These are phyloP conservation scores for Melocanna baccifera DNA, from an alignment of 176 grass and related monocot genomes.

Conservation along the genomic window DNA sequence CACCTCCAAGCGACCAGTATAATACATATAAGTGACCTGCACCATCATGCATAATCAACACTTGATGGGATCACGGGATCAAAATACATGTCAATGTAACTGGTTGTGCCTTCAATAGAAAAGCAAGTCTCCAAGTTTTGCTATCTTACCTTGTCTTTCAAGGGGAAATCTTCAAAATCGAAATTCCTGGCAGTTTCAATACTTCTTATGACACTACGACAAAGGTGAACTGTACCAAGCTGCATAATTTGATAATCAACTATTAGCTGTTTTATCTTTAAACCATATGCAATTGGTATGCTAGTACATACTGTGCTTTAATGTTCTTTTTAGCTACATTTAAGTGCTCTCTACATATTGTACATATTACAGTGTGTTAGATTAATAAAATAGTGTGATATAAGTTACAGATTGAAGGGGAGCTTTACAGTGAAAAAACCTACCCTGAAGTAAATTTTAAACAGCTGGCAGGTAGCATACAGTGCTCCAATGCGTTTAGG, in stretches of 20 bases:
- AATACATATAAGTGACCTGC: conserved; percentile 99
- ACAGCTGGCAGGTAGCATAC: conserved; percentile 91
- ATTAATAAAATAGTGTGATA: neutral
- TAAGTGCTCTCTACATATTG: neutral
- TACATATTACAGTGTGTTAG: neutral
- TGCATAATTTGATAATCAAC: conserved; percentile 52
- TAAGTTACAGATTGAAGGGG: neutral
- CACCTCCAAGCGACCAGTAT: conserved; percentile 83
- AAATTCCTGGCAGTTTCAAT: conserved; percentile 96
- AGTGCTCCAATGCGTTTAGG: conserved; percentile 90
- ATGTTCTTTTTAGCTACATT: neutral
- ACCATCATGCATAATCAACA: conserved; percentile 26
- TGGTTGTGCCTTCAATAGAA: conserved; percentile 3
- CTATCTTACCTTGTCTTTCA: conserved; percentile 75
- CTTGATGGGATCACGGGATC: neutral
- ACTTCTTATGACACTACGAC: conserved; percentile 90
- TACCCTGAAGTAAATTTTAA: conserved; percentile 99
- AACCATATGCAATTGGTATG: neutral
- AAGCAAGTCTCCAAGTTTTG: neutral
- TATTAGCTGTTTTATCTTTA: neutral
- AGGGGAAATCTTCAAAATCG: conserved; percentile 94
- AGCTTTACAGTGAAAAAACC: conserved; percentile 15
- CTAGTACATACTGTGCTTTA: neutral
- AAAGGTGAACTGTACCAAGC: conserved; percentile 97
- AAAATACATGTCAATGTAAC: neutral